Base-by-base conservation (phyloP, 2,329 filamentous ascomycete species). In the Fusarium mundagurra region DNA sequence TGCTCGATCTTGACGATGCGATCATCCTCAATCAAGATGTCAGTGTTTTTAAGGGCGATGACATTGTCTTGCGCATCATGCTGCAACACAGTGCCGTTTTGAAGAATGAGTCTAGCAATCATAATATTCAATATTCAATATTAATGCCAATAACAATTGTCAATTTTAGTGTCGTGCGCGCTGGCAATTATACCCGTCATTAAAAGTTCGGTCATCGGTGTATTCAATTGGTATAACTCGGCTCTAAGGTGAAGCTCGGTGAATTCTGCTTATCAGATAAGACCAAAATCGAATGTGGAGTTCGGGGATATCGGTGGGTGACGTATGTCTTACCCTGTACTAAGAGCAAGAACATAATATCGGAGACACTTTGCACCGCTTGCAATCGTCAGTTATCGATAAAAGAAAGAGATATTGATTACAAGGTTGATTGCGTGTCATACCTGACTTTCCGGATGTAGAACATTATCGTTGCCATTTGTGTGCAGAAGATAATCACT, bases 21-120 rank as follows among this genome's bases (percentile, higher is more conserved):
- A 7, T 22, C 31, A 6, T 12, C 24, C 0, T 36, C 22, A 6
- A 69, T 50, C 0, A 69, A 11, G 27, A 69, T 9, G 3, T 63
- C 36, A 1, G 48, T 55, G 41, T 64, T 63, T 27, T 3, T 50
- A 2, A 36, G 33, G 1, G 18, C 36, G 22, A 45, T 6, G 8
- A 55, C 17, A 27, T 64, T 50, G 10, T 69, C 64, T 7, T 64
- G 2, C 2, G 39, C n/a, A 24, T 64, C 43, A 31, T 69, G 66
- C 13, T 57, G 66, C 6, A 69, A 9, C 1, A 69, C 33, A 16
- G 27, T 64, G 18, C 48, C 64, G 1, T 51, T 69, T 44, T 13
- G 3, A 51, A 38, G 3, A 51, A 24, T 20, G 16, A 41, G 17
- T 17, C 16, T 29, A 0, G 20, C 1, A 6, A 0, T 3, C 66